A percentile compares a stretch with the other conserved stretches of the same genome.
These are phyloP conservation scores for Cucumis hystrix DNA, from an alignment of 306 rosid genomes.

Conservation along the genomic window DNA sequence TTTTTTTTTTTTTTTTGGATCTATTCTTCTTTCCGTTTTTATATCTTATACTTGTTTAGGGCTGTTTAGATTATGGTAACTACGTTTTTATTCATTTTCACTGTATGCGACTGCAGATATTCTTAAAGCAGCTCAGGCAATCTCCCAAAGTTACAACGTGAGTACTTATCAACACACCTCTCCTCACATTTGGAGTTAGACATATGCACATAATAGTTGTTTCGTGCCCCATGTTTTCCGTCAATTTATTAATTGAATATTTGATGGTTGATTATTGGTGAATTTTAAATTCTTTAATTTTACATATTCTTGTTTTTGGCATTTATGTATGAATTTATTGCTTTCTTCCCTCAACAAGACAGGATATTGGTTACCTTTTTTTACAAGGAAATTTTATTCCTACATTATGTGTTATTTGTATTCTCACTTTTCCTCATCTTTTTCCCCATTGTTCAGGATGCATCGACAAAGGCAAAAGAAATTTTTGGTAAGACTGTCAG, in stretches of 20 bases:
- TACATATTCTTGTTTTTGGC: not conserved
- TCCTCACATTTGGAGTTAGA: not conserved
- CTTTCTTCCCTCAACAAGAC: not conserved
- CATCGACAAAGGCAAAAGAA: constrained; percentile 56
- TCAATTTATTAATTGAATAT: not conserved
- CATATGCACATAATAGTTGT: not conserved
- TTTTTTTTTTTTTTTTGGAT: not conserved
- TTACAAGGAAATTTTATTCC: not conserved
- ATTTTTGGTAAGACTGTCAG: constrained; percentile 49
- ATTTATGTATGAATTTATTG: not conserved
- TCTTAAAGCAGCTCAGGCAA: constrained; percentile 59
- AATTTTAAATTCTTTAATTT: not conserved
- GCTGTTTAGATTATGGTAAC: not conserved
- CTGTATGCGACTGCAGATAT: constrained; percentile 50
- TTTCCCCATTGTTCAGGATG: constrained; percentile 50
- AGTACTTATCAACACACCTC: constrained; percentile 16
- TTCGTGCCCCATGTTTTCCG: not conserved
- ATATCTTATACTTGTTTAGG: not conserved
- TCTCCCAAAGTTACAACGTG: constrained; percentile 71
- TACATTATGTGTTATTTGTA: not conserved
- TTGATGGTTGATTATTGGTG: not conserved
- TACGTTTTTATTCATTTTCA: not conserved
- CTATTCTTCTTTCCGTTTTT: not conserved
- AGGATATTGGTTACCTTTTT: not conserved
- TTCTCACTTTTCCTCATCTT: not conserved